These are phyloP conservation scores for Clitoria ternatea DNA, from an alignment of 306 rosid species.

Conservation along the genomic window DNA sequence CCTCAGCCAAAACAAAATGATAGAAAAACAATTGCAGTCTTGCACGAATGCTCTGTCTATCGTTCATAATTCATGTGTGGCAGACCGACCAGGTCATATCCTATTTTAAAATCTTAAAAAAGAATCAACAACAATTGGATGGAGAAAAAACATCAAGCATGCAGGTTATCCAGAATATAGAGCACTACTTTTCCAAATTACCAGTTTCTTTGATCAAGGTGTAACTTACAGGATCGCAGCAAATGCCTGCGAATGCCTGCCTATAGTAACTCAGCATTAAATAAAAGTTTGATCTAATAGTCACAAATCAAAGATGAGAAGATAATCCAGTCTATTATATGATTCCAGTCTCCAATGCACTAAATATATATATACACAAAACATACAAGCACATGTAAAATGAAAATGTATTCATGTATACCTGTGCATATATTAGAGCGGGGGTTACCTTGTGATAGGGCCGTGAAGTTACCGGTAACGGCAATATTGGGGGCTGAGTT, in stretches of 20 bases:
- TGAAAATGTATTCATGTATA: background rate
- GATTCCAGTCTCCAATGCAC: background rate
- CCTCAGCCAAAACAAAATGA: background rate
- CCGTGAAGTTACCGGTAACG: slow-evolving; percentile 54
- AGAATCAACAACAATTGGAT: background rate
- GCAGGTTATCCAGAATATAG: background rate
- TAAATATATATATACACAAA: background rate
- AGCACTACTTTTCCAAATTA: background rate
- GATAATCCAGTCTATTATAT: background rate
- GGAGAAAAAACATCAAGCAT: too few relatives aligned
- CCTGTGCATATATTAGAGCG: background rate
- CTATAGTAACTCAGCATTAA: background rate
- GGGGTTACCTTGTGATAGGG: slow-evolving; percentile 47
- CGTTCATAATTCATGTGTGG: background rate
- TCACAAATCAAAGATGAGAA: background rate
- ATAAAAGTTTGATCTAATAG: background rate
- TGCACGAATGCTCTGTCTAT: slow-evolving; percentile 4
- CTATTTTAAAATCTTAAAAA: background rate
- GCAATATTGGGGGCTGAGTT: slow-evolving; percentile 77
- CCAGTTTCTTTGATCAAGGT: background rate
- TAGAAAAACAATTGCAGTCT: background rate
- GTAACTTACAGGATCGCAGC: background rate
- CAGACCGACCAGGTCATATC: background rate
- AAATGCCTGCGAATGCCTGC: background rate
- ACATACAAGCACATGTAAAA: background rate